Evolutionary conservation across 2,329 filamentous ascomycete genomes (phyloP).

Genomic region (Hypoxylon rubiginosum): DNA sequence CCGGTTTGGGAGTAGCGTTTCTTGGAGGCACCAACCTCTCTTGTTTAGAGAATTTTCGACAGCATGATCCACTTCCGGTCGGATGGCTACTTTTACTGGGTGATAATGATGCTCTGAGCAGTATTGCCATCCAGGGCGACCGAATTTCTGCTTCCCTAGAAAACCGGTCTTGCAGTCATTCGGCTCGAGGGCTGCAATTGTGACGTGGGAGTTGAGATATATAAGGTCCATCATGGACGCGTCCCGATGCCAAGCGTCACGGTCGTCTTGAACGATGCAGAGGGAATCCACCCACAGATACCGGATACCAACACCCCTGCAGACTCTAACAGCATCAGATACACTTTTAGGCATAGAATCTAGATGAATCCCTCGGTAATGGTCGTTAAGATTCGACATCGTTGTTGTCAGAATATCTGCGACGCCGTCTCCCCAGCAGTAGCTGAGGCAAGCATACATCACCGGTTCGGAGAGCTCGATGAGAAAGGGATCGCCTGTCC

Average conservation of each 20-base stretch:
- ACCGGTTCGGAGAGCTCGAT: background rate
- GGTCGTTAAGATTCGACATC: background rate
- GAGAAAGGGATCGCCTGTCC: background rate
- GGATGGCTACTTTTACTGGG: background rate
- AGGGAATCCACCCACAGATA: background rate
- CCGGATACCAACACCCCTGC: background rate
- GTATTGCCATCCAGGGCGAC: background rate
- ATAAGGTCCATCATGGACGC: conserved; percentile 1
- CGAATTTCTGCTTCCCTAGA: background rate
- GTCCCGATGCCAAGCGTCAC: background rate
- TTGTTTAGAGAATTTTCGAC: background rate
- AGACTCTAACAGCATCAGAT: background rate
- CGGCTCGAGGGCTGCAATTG: background rate
- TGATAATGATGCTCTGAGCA: background rate
- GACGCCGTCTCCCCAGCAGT: background rate
- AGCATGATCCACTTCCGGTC: background rate
- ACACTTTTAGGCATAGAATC: background rate
- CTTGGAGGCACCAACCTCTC: background rate
- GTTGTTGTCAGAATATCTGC: background rate
- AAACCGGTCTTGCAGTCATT: background rate
- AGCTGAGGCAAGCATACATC: background rate
- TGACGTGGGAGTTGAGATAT: conserved; percentile 1
- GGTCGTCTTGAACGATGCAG: background rate
- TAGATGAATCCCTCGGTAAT: background rate
- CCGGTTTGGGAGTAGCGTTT: background rate